Evolutionary conservation across 176 grass and related monocot species (phyloP).

Genomic region (Calamus simplicifolius): DNA sequence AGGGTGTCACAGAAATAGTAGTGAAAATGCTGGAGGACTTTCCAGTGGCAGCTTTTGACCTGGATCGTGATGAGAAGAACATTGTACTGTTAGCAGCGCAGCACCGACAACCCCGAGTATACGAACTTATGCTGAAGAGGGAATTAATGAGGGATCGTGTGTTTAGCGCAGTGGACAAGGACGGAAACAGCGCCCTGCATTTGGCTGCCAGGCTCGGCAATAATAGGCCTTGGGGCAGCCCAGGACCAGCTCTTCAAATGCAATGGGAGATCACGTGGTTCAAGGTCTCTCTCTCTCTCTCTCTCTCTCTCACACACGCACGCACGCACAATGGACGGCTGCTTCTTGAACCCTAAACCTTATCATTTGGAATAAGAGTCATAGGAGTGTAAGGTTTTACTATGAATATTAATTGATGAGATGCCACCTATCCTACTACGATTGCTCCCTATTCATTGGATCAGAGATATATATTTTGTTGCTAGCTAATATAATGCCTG

Average conservation of each 20-base stretch:
- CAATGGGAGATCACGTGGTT: constrained; percentile 30
- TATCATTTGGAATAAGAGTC: too few species aligned
- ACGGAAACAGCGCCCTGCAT: constrained; percentile 16
- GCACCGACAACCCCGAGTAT: constrained; percentile 3
- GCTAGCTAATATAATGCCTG: too few species aligned
- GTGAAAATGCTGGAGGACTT: not conserved
- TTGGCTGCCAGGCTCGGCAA: constrained; percentile 4
- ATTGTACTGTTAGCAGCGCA: constrained; percentile 17
- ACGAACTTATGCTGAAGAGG: not conserved
- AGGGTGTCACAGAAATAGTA: constrained; percentile 16
- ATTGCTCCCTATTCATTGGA: too few species aligned
- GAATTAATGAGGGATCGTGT: too few species aligned
- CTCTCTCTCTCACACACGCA: too few species aligned
- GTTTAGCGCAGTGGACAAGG: constrained; percentile 1
- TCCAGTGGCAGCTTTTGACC: constrained; percentile 8
- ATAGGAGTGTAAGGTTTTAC: too few species aligned
- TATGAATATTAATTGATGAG: too few species aligned
- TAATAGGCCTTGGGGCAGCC: constrained; percentile 9
- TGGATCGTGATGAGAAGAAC: constrained; percentile 13
- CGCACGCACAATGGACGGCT: too few species aligned
- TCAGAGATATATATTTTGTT: too few species aligned
- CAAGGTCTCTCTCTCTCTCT: constrained; percentile 9
- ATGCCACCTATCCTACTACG: too few species aligned
- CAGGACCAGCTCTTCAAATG: constrained; percentile 21
- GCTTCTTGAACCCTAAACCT: too few species aligned